A percentile compares a stretch with the other conserved stretches of the same genome.
These are phyloP conservation scores for Diospyros kaki DNA, from an alignment of 148 eudicot genomes.

Conservation along the genomic window DNA sequence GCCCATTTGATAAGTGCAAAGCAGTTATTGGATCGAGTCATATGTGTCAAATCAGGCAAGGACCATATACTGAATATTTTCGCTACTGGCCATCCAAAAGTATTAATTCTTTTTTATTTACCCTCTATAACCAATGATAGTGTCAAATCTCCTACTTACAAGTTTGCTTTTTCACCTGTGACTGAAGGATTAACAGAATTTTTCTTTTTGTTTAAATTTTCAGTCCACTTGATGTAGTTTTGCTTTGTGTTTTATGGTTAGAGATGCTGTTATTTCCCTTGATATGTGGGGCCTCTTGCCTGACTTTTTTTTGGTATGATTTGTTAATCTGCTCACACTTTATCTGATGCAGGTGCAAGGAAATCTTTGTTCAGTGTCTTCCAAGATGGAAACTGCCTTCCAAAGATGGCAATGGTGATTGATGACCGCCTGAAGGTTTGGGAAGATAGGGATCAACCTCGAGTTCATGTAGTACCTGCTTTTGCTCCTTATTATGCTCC, in stretches of 20 bases:
- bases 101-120: background rate
- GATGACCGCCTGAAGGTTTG: conserved; percentile 94
- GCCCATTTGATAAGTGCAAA: conserved; percentile 64
- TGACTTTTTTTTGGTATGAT: background rate
- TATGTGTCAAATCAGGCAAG: conserved; percentile 86
- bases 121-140: background rate
- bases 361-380: conserved; percentile 88
- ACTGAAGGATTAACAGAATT: background rate
- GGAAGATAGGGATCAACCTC: conserved; percentile 95
- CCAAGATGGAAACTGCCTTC: conserved; percentile 80
- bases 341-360: conserved; percentile 47
- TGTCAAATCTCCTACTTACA: background rate
- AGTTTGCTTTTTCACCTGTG: background rate
- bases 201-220: background rate
- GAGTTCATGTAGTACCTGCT: conserved; percentile 96
- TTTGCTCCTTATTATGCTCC: conserved; percentile 97
- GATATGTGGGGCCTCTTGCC: background rate
- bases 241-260: background rate
- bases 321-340: background rate
- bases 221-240: background rate
- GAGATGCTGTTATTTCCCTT: background rate
- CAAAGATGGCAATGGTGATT: conserved; percentile 96
- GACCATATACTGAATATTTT: conserved; percentile 2
- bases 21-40: conserved; percentile 64
- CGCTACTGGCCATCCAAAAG: background rate